A percentile compares a stretch with the other conserved stretches of the same genome.
phyloP scores from a whole-genome alignment of 129 eudicot species.

The Flaveria brownii region DNA sequence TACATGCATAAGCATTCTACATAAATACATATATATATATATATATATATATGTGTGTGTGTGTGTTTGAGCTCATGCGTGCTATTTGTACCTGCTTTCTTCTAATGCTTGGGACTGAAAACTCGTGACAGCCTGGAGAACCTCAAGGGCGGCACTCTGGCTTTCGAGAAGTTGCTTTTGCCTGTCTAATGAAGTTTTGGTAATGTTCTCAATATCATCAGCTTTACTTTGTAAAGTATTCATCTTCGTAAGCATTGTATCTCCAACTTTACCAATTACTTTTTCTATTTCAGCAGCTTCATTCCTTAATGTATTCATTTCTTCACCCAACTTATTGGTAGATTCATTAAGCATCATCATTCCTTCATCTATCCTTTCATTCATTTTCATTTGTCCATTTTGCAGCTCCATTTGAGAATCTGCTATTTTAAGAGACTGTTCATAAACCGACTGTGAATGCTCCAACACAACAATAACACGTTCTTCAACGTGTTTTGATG shows the following conservation, averaged over 20 bases:
- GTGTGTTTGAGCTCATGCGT: not conserved
- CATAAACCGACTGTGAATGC: slow-evolving; percentile 50
- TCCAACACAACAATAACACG: slow-evolving; percentile 40
- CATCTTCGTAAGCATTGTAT: slow-evolving; percentile 60
- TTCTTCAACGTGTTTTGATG: slow-evolving; percentile 49
- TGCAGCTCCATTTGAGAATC: slow-evolving; percentile 60
- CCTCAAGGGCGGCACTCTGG: slow-evolving; percentile 66
- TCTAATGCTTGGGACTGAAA: slow-evolving; percentile 72
- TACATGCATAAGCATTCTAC: not conserved
- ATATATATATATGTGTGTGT: not conserved
- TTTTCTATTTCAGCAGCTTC: slow-evolving; percentile 69
- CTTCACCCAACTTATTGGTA: slow-evolving; percentile 46
- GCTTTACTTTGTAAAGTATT: slow-evolving; percentile 57
- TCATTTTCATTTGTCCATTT: slow-evolving; percentile 54
- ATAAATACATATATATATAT: not conserved
- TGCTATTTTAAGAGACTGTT: slow-evolving; percentile 55
- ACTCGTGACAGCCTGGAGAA: slow-evolving; percentile 52
- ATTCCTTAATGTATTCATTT: slow-evolving; percentile 44
- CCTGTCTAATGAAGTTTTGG: slow-evolving; percentile 56
- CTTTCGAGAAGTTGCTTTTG: slow-evolving; percentile 70
- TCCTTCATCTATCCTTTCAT: slow-evolving; percentile 55
- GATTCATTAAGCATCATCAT: slow-evolving; percentile 55
- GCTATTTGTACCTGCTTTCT: slow-evolving; percentile 66
- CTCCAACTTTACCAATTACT: slow-evolving; percentile 65
- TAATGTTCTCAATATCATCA: slow-evolving; percentile 57